A percentile compares a stretch with the other conserved stretches of the same genome.
Conservation (phyloP, 1,284 basidiomycete genomes). For the Apiotrichum laibachii region DNA sequence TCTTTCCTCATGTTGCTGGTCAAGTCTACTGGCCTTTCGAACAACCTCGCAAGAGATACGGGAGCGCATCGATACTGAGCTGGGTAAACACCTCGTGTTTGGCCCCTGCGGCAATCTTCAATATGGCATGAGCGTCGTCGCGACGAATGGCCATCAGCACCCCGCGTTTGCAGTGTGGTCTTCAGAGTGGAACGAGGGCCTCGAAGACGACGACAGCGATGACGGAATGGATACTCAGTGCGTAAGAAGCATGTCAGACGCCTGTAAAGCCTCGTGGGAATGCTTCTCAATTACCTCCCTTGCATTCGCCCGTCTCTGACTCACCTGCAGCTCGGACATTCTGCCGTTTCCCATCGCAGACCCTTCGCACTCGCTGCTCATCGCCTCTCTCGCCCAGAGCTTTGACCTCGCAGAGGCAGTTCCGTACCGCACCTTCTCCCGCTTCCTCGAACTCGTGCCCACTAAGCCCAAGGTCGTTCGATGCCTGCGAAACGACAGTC, state of each 20-base stretch:
- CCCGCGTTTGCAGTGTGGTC: constrained; percentile 4
- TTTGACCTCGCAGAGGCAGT: not conserved
- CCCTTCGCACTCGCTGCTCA: not conserved
- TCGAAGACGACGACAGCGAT: not conserved
- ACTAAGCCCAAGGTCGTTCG: not conserved
- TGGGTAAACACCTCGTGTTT: not conserved
- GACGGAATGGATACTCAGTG: constrained; percentile 3
- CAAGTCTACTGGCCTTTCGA: not conserved
- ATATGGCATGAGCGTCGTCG: not conserved
- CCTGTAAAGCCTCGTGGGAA: no score
- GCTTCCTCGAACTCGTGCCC: not conserved
- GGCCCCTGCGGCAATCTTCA: not conserved
- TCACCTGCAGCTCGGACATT: not conserved
- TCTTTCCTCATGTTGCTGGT: not conserved
- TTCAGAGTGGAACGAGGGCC: constrained; percentile 1
- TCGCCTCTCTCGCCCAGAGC: not conserved
- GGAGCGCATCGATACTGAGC: not conserved
- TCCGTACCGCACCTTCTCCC: not conserved
- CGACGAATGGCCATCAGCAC: not conserved
- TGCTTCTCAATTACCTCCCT: no score
- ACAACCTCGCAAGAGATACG: not conserved
- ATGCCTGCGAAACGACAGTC: not conserved
- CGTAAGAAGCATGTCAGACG: not conserved
- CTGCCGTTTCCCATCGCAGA: not conserved
- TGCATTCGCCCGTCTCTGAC: not conserved